Evolutionary conservation across 371 early-diverging fungal genomes (phyloP).

Genomic region (Mortierella sp.): DNA sequence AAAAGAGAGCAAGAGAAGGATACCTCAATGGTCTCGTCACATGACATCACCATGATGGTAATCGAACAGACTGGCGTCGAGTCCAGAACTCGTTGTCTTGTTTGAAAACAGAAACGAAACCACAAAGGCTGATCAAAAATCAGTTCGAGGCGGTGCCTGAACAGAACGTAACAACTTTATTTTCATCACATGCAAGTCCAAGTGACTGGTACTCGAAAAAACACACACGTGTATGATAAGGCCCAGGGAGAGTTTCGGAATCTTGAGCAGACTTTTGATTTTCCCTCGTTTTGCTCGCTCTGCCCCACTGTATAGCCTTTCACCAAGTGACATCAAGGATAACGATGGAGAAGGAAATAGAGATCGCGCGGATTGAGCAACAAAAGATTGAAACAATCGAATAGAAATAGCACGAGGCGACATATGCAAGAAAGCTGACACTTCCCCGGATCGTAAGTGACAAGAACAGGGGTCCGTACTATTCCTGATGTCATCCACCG

Average conservation of each 20-base stretch:
- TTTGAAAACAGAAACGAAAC: not conserved
- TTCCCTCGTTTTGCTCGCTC: not conserved
- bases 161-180: not conserved
- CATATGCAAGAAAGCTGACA: not conserved
- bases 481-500: not conserved
- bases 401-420: not conserved
- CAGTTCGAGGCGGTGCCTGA: not conserved
- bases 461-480: not conserved
- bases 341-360: not conserved
- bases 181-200: not conserved
- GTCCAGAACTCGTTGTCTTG: not conserved
- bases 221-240: conserved; percentile 8
- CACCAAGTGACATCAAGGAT: not conserved
- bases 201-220: not conserved
- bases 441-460: no score
- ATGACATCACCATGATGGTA: not conserved
- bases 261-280: not conserved
- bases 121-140: not conserved
- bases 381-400: not conserved
- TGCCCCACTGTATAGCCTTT: not conserved
- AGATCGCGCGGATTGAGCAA: not conserved
- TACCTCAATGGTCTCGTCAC: not conserved
- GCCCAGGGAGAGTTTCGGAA: conserved; percentile 1
- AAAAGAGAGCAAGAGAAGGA: not conserved
- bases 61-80: no score